Evolutionary conservation across 2,329 filamentous ascomycete genomes (phyloP), one percentile per base, ranked within the genome.

Genomic region (Epichloe sibirici): DNA sequence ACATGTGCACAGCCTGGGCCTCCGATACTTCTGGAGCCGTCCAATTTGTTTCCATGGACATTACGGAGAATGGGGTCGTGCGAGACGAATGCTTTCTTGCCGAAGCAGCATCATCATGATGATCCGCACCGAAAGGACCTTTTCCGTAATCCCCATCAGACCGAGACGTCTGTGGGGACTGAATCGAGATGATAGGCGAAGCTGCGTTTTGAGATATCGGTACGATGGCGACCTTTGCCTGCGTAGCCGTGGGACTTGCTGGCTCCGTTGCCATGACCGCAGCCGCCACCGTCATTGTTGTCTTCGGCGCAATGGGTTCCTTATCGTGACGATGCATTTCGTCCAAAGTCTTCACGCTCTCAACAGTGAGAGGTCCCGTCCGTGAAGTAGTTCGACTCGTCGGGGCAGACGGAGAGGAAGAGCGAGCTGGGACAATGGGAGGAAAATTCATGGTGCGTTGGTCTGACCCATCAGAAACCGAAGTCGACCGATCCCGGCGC

Each of bases 21-120:
- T 85, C 80, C 1, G 80, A 81, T 42, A 85, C 75, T 57, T 82
- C 81, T 3, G 73, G 71, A 3, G 77, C 81, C n/a, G 81, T 82
- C 37, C 72, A 76, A 39, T 71, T 77, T n/a, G 79, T 81, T 51
- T 83, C 81, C 47, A 83, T 72, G 0, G 81, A 85, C 0, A 72
- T 70, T 53, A 79, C 69, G 2, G 81, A 85, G 58, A 84, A 83
- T 4, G 81, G 81, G 0, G 81, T 83, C 56, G 77, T 77, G 56
- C 79, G 74, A 5, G 75, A 71, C 5, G 78, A 77, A 40, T 77
- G 68, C 48, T 75, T 73, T 58, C 73, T 77, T 44, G 73, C 72
- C 51, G 75, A 76, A 57, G 76, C 71, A 12, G 72, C 73, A 53
- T 81, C 79, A 5, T 76, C 76, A 56, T 78, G 75, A 12, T 70